These are phyloP conservation scores for Sclerotinia subarctica DNA, from an alignment of 2,329 filamentous ascomycete genomes.

Conservation along the genomic window DNA sequence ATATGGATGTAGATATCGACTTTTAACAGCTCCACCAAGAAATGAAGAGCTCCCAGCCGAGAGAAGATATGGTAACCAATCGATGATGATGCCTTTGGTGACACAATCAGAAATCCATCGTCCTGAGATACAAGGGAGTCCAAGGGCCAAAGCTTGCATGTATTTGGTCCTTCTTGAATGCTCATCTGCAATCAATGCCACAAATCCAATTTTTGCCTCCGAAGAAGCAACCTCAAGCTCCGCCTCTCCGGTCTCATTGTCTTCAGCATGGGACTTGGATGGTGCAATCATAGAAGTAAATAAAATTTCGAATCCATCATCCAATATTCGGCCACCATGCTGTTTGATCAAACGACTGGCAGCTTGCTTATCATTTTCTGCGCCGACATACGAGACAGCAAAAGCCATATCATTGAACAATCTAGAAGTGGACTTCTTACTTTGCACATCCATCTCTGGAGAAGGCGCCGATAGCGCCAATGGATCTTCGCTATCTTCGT, in stretches of 20 bases:
- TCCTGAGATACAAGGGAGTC: constrained; percentile 78
- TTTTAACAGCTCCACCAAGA: constrained; percentile 73
- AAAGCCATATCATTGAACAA: constrained; percentile 84
- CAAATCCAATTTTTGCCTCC: constrained; percentile 64
- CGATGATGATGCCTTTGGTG: constrained; percentile 55
- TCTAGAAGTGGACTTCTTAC: not conserved
- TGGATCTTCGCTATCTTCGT: constrained; percentile 32
- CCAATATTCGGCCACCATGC: constrained; percentile 70
- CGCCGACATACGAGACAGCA: constrained; percentile 68
- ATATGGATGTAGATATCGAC: constrained; percentile 64
- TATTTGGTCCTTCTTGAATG: constrained; percentile 88
- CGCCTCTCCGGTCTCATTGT: constrained; percentile 24
- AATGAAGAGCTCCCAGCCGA: constrained; percentile 78
- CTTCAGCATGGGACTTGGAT: constrained; percentile 24
- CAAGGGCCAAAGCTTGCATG: constrained; percentile 88
- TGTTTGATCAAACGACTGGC: constrained; percentile 62
- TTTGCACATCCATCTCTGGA: not conserved
- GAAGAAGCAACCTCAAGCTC: constrained; percentile 53
- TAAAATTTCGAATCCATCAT: constrained; percentile 75
- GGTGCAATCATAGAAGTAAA: constrained; percentile 50
- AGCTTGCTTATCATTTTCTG: constrained; percentile 52
- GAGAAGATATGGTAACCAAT: constrained; percentile 80
- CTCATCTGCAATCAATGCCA: constrained; percentile 79
- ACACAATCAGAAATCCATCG: constrained; percentile 79
- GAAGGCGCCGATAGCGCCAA: constrained; percentile 23